Evolutionary conservation across 1,284 basidiomycete genomes (phyloP), one percentile per base, ranked within the genome.

Genomic region (Cryptococcus depauperatus): DNA sequence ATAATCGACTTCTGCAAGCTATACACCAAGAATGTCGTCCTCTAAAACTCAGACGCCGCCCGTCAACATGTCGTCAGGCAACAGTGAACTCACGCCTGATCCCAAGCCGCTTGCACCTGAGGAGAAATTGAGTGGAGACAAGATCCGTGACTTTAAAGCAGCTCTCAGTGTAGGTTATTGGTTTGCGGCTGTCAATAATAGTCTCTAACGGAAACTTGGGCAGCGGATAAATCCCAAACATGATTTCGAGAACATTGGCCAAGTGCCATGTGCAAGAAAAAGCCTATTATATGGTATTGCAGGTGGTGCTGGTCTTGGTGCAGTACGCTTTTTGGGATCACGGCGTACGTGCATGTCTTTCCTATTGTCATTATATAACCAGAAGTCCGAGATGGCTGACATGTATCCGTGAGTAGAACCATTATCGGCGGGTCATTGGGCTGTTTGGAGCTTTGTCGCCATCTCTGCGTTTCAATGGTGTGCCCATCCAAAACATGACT

Each of bases 281-380:
- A 60, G 61, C 50, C 49, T 69, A 44, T 48, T 72, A 28, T 65
- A 65, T 48, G 68, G 65, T n/a, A 70, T 72, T 22, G 63, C 54
- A 6, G 64, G 62, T 14, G 68, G 66, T 16, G 42, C 54, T 1
- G 67, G 62, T 2, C 48, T 70, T 21, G 68, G 66, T 3, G 61
- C 61, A 4, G 54, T 71, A 3, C 52, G 64, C 7, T 69, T 60
- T 42, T 41, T 71, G 3, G 61, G 62, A 6, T 57, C 60, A 26
- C 53, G 58, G 49, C 53, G 68, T 69, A 50, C 49, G 68, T 61
- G 8, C 8, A 23, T 5, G 35, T 11, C 19, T 5, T 21, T 21
- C n/a, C 5, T 14, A 16, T 11, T 10, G 23, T 16, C 30, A 23
- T 4, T 4, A 13, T 13, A 30, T 32, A 9, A 10, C 11, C 13